These are phyloP conservation scores for Crithidia sp. DNA, from an alignment of 208 protist genomes.

Conservation along the genomic window DNA sequence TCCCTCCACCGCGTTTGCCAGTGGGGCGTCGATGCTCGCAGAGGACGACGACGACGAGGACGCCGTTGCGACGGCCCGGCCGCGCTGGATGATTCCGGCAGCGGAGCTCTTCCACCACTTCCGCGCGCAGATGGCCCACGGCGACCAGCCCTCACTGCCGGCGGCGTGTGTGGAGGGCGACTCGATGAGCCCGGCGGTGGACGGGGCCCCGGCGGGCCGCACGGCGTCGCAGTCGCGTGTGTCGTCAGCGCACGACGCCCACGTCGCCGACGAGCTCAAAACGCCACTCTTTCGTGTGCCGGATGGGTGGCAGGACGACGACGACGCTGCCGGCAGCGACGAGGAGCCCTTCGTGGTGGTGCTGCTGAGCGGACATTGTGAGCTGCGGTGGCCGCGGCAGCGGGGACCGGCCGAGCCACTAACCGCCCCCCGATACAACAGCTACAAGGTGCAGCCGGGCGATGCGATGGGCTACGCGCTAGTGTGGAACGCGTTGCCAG, in stretches of 20 bases:
- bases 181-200: not conserved
- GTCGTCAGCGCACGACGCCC: not conserved
- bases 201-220: not conserved
- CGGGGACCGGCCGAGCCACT: conserved; percentile 31
- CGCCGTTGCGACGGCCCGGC: not conserved
- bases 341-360: conserved; percentile 33
- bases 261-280: not conserved
- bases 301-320: conserved; percentile 3
- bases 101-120: conserved; percentile 26
- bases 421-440: conserved; percentile 33
- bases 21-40: not conserved
- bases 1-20: not conserved
- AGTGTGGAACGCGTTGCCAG: conserved; percentile 51
- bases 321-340: not conserved
- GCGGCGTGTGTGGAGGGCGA: not conserved
- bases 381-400: conserved; percentile 25
- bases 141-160: conserved; percentile 25
- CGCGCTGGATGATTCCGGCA: conserved; percentile 22
- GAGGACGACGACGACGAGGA: not conserved
- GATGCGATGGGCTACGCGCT: conserved; percentile 64
- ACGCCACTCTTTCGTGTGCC: conserved; percentile 15
- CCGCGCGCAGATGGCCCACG: conserved; percentile 22
- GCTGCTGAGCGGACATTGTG: conserved; percentile 44
- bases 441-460: conserved; percentile 53
- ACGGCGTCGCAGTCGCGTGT: not conserved